These are phyloP conservation scores for Centella asiatica DNA, from an alignment of 129 eudicot species.

Conservation along the genomic window DNA sequence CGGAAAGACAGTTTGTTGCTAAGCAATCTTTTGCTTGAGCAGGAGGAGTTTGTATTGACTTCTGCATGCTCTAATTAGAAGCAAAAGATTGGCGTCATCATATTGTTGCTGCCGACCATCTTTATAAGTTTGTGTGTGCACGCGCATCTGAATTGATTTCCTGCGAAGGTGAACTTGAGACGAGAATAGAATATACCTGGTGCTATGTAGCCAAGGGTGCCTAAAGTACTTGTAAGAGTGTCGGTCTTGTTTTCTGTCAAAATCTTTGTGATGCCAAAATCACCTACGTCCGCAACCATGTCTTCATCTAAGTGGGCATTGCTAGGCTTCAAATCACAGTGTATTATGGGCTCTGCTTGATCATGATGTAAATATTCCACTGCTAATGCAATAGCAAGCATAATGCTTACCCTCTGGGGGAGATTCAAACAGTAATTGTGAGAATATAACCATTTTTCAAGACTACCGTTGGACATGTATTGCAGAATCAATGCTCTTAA, in stretches of 20 bases:
- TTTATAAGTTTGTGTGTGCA: background rate
- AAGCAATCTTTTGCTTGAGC: too few relatives aligned
- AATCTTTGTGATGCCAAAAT: conserved; percentile 18
- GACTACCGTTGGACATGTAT: conserved; percentile 14
- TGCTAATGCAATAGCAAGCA: conserved; percentile 16
- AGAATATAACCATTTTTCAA: conserved; percentile 18
- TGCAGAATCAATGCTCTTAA: conserved; percentile 13
- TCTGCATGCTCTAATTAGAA: too few relatives aligned
- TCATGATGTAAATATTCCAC: conserved; percentile 10
- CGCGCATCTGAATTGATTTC: background rate
- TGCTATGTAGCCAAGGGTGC: conserved; percentile 16
- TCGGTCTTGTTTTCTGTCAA: background rate
- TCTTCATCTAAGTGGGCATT: conserved; percentile 10
- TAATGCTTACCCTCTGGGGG: conserved; percentile 9
- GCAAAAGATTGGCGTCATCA: too few relatives aligned
- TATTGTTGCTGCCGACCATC: too few relatives aligned
- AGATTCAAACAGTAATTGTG: conserved; percentile 13
- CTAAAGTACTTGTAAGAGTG: conserved; percentile 9
- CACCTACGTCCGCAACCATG: conserved; percentile 17
- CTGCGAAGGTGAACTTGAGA: background rate
- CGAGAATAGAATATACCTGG: conserved; percentile 1
- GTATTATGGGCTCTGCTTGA: conserved; percentile 6
- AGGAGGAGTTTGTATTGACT: too few relatives aligned
- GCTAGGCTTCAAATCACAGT: conserved; percentile 13
- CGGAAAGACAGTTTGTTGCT: too few relatives aligned